Conservation (phyloP, 345 rosid species). For the Melastoma malabathricum region DNA sequence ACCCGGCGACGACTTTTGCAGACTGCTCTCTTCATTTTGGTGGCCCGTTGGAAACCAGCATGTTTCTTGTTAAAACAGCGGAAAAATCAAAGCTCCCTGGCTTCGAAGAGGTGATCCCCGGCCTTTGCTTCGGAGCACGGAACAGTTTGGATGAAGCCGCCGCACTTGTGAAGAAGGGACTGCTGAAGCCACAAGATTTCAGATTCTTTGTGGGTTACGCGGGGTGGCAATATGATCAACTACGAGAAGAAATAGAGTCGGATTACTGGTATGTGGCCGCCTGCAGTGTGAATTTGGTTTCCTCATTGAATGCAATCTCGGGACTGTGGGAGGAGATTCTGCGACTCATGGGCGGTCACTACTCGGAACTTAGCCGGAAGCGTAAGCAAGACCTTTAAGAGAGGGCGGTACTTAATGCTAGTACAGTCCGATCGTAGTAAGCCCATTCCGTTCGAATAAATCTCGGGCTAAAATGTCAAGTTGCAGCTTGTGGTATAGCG, state of each 20-base stretch:
- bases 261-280: constrained; percentile 79
- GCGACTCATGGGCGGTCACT: constrained; percentile 83
- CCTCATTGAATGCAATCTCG: constrained; percentile 24
- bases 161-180: constrained; percentile 57
- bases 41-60: constrained; percentile 84
- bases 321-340: constrained; percentile 86
- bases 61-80: constrained; percentile 52
- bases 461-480: too few species aligned
- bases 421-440: too few species aligned
- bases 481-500: too few species aligned
- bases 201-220: constrained; percentile 86
- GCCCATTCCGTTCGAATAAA: too few species aligned
- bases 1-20: constrained; percentile 69
- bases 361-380: constrained; percentile 79
- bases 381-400: constrained; percentile 47
- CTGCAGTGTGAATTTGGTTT: constrained; percentile 66
- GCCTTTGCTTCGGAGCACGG: constrained; percentile 68
- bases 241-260: constrained; percentile 75
- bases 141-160: constrained; percentile 79
- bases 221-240: constrained; percentile 86
- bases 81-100: constrained; percentile 44
- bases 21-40: constrained; percentile 79
- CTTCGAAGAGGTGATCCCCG: constrained; percentile 70
- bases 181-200: constrained; percentile 62
- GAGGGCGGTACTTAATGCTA: too few species aligned